Evolutionary conservation across 2,329 filamentous ascomycete genomes (phyloP).

Genomic region (Fusarium sp.): DNA sequence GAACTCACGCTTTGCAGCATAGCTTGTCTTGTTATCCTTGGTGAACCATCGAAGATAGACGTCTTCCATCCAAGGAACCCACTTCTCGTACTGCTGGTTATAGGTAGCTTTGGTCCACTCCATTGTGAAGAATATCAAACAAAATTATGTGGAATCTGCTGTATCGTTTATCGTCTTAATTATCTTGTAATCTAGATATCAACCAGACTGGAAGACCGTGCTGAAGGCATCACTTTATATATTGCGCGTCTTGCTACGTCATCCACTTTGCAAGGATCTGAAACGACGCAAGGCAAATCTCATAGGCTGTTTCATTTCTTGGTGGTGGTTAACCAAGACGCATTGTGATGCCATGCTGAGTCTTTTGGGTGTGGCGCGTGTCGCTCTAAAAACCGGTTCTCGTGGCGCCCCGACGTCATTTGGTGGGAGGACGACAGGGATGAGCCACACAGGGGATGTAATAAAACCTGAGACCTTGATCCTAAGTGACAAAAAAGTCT

Average conservation of each 20-base stretch:
- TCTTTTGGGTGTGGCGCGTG: slow-evolving; percentile 35
- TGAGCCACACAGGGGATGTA: too few relatives aligned
- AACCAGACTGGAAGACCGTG: background rate
- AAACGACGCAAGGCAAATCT: slow-evolving; percentile 16
- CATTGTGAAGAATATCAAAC: slow-evolving; percentile 40
- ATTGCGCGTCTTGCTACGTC: slow-evolving; percentile 30
- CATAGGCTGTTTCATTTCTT: slow-evolving; percentile 27
- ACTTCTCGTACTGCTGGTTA: slow-evolving; percentile 76
- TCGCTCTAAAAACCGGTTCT: slow-evolving; percentile 39
- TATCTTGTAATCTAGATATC: background rate
- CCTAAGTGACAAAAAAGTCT: too few relatives aligned
- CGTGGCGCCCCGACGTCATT: slow-evolving; percentile 38
- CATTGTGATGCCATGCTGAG: slow-evolving; percentile 35
- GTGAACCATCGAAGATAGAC: slow-evolving; percentile 77
- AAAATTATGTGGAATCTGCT: background rate
- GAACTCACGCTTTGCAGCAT: slow-evolving; percentile 70
- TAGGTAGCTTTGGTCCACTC: slow-evolving; percentile 72
- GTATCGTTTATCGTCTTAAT: background rate
- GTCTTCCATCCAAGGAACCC: slow-evolving; percentile 82
- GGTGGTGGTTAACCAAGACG: slow-evolving; percentile 27
- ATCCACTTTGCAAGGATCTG: slow-evolving; percentile 24
- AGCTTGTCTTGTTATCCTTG: slow-evolving; percentile 80
- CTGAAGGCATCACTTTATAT: slow-evolving; percentile 14
- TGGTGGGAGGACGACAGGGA: slow-evolving; percentile 5
- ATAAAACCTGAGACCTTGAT: too few relatives aligned